Evolutionary conservation across 106 monocot species (phyloP).

Genomic region (Posidonia australis): DNA sequence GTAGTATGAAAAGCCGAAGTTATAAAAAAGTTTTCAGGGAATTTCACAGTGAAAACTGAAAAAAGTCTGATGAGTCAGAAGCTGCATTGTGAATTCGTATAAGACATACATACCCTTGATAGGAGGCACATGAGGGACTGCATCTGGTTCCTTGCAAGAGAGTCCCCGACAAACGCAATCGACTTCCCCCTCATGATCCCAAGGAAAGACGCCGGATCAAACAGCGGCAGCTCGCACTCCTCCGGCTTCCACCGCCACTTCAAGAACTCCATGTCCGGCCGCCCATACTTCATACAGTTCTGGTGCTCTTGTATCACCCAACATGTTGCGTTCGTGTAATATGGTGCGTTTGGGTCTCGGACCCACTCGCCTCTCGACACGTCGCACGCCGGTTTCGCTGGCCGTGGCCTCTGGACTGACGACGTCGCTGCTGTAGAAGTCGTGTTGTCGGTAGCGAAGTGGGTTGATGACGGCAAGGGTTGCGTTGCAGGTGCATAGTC

Average conservation of each 20-base stretch:
- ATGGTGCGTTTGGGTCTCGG: background rate
- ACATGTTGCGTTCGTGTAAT: slow-evolving; percentile 14
- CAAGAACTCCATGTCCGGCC: slow-evolving; percentile 12
- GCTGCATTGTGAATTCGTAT: too few species aligned
- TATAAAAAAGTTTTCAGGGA: too few species aligned
- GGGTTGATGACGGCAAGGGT: background rate
- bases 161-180: slow-evolving; percentile 15
- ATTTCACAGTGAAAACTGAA: too few species aligned
- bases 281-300: slow-evolving; percentile 19
- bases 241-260: slow-evolving; percentile 18
- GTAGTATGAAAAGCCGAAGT: too few species aligned
- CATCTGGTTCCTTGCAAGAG: slow-evolving; percentile 41
- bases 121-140: slow-evolving; percentile 58
- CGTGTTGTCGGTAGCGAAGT: background rate
- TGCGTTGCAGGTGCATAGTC: background rate
- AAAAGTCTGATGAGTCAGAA: too few species aligned
- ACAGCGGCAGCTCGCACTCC: slow-evolving; percentile 13
- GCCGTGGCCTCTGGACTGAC: background rate
- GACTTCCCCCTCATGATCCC: slow-evolving; percentile 4
- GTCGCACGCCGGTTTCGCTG: slow-evolving; percentile 6
- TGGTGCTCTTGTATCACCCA: slow-evolving; percentile 16
- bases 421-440: background rate
- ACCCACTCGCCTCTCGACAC: slow-evolving; percentile 9
- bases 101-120: slow-evolving; percentile 31
- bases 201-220: slow-evolving; percentile 8